These are phyloP conservation scores for Lathyrus aphaca DNA, from an alignment of 306 rosid genomes.

Conservation along the genomic window DNA sequence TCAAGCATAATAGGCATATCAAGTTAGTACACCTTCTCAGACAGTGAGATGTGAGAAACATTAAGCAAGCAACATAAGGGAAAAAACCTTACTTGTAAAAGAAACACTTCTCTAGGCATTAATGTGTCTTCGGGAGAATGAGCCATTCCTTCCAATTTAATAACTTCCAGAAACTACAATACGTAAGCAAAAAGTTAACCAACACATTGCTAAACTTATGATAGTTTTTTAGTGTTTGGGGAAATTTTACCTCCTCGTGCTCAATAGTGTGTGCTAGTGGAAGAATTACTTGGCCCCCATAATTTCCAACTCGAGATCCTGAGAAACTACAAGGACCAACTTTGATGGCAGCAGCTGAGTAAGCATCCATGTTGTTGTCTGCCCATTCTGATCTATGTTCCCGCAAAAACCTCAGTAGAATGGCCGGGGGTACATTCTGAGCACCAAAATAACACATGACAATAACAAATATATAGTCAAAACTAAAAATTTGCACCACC, in stretches of 20 bases:
- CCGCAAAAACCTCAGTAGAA: conserved; percentile 84
- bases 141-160: conserved; percentile 86
- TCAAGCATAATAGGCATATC: conserved; percentile 10
- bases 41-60: conserved; percentile 26
- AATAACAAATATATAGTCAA: background rate
- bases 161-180: conserved; percentile 84
- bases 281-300: conserved; percentile 94
- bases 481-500: background rate
- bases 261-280: conserved; percentile 95
- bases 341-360: conserved; percentile 92
- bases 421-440: conserved; percentile 97
- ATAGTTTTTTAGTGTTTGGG: background rate
- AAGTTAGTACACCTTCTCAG: background rate
- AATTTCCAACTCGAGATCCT: conserved; percentile 88
- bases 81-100: conserved; percentile 70
- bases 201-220: background rate
- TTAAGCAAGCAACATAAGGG: conserved; percentile 4
- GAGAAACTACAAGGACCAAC: conserved; percentile 91
- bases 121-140: conserved; percentile 84
- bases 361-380: conserved; percentile 94
- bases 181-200: conserved; percentile 13
- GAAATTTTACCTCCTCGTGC: conserved; percentile 79
- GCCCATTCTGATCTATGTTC: conserved; percentile 99
- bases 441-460: conserved; percentile 21
- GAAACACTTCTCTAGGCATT: conserved; percentile 90